Evolutionary conservation across 345 rosid genomes (phyloP).

Genomic region (Gossypium stocksii): DNA sequence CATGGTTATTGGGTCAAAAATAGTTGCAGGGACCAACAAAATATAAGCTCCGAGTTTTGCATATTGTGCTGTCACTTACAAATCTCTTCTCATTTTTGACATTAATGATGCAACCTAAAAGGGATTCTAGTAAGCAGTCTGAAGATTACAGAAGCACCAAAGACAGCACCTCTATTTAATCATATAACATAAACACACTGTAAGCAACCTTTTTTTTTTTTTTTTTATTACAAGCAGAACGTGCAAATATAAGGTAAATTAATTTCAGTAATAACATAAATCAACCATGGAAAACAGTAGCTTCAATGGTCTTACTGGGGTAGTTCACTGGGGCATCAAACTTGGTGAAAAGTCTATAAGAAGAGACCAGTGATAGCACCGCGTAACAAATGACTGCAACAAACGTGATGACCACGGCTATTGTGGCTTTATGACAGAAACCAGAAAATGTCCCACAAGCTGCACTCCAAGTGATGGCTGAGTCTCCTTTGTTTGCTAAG

Average conservation of each 20-base stretch:
- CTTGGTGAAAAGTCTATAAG: conserved; percentile 76
- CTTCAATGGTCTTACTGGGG: conserved; percentile 38
- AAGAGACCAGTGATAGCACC: conserved; percentile 60
- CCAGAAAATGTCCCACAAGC: conserved; percentile 55
- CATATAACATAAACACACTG: background rate
- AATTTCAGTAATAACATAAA: background rate
- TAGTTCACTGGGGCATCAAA: conserved; percentile 51
- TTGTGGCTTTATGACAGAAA: conserved; percentile 67
- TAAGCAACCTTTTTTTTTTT: background rate
- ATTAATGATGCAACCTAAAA: background rate
- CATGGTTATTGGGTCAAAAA: background rate
- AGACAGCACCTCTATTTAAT: background rate
- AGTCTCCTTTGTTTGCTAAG: conserved; percentile 68
- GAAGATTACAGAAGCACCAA: background rate
- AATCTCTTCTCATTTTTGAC: background rate
- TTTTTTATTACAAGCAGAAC: background rate
- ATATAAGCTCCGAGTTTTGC: background rate
- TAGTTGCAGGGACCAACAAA: too few relatives aligned
- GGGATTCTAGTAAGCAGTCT: background rate
- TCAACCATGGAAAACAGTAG: conserved; percentile 27
- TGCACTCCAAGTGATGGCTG: conserved; percentile 61
- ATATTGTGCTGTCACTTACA: background rate
- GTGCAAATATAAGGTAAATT: background rate
- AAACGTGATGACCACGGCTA: conserved; percentile 62
- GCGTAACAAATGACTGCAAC: conserved; percentile 40